phyloP scores from a whole-genome alignment of 176 grass and related monocot species.

The Paspalum notatum region DNA sequence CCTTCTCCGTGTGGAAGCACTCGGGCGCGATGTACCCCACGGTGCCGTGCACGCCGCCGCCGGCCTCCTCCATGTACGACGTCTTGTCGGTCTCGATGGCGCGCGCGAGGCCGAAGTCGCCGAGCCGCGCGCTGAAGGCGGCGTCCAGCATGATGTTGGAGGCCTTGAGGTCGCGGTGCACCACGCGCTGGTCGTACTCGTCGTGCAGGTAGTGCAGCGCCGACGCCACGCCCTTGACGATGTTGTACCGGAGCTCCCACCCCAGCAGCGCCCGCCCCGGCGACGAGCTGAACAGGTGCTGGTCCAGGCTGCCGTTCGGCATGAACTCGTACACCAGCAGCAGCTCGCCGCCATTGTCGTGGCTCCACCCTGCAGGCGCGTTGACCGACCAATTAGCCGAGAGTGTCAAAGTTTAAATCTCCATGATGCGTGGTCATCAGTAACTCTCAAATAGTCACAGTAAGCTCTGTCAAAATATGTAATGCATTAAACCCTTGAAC shows the following conservation, averaged over 20 bases:
- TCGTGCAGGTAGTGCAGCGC: constrained; percentile 94
- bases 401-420: not conserved
- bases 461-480: too few species aligned
- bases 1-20: constrained; percentile 96
- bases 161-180: constrained; percentile 97
- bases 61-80: constrained; percentile 76
- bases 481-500: not conserved
- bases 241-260: constrained; percentile 81
- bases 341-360: constrained; percentile 73
- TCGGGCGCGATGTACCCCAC: constrained; percentile 90
- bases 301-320: constrained; percentile 78
- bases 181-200: constrained; percentile 89
- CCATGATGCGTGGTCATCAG: not conserved
- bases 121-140: constrained; percentile 82
- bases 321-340: constrained; percentile 88
- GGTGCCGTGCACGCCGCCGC: constrained; percentile 71
- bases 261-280: constrained; percentile 35
- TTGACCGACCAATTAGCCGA: too few species aligned
- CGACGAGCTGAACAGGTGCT: constrained; percentile 49
- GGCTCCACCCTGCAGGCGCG: constrained; percentile 70
- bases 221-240: constrained; percentile 73
- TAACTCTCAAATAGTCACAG: too few species aligned
- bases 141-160: constrained; percentile 94
- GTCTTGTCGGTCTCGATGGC: constrained; percentile 87
- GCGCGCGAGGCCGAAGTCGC: constrained; percentile 93